Evolutionary conservation across 768 basidiomycete genomes (phyloP).

Genomic region (Hygrocybe coccinea): DNA sequence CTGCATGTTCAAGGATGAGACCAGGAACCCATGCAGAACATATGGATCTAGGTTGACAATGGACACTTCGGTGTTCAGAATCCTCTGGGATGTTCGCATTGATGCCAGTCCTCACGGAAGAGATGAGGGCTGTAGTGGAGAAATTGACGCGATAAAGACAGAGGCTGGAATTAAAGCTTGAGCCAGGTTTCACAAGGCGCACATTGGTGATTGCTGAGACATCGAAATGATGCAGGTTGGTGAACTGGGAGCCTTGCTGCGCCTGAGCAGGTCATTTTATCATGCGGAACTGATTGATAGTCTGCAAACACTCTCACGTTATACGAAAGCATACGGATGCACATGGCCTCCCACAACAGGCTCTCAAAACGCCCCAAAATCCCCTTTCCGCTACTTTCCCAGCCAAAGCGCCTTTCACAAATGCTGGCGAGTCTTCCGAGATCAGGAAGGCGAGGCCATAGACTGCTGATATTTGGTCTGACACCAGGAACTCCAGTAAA

Average conservation of each 20-base stretch:
- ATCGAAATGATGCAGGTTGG: background rate
- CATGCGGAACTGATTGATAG: no score
- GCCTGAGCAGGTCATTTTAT: no score
- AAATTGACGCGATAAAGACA: no score
- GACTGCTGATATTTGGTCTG: slow-evolving; percentile 29
- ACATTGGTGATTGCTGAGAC: background rate
- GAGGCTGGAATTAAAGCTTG: no score
- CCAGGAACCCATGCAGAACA: no score
- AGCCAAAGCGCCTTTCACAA: slow-evolving; percentile 62
- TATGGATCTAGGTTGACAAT: no score
- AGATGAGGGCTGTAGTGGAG: no score
- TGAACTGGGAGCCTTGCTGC: background rate
- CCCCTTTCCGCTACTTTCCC: slow-evolving; percentile 49
- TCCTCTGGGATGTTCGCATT: no score
- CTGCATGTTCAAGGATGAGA: no score
- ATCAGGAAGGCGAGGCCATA: slow-evolving; percentile 1
- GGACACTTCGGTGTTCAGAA: no score
- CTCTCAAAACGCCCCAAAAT: slow-evolving; percentile 56
- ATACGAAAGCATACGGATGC: slow-evolving; percentile 39
- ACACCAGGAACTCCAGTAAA: no score
- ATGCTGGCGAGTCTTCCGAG: slow-evolving; percentile 47
- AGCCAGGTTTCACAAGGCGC: background rate
- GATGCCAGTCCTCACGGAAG: no score
- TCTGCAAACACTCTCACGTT: background rate
- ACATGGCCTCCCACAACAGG: slow-evolving; percentile 51